phyloP scores from a whole-genome alignment of 176 grass and related monocot species.

The Ensete glaucum region DNA sequence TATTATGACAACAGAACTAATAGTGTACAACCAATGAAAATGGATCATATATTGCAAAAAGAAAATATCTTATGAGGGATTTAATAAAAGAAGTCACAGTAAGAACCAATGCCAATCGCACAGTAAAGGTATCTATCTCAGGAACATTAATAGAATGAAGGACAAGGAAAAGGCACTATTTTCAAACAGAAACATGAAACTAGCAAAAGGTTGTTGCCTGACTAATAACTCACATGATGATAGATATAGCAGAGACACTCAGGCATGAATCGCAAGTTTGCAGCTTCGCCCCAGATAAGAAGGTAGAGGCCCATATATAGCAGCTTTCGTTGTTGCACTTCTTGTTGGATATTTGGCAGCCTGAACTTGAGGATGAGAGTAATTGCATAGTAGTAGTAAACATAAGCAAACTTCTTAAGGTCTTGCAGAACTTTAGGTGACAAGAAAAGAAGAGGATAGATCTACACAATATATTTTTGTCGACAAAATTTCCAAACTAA shows the following conservation, averaged over 20 bases:
- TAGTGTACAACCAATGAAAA: too few species aligned
- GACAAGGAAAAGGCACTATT: background rate
- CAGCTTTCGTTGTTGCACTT: slow-evolving; percentile 85
- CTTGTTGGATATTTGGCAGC: slow-evolving; percentile 89
- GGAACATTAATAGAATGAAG: background rate
- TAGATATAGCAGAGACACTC: slow-evolving; percentile 99
- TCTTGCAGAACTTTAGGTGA: background rate
- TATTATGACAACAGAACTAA: too few species aligned
- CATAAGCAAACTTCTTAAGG: slow-evolving; percentile 1
- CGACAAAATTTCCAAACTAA: slow-evolving; percentile 12
- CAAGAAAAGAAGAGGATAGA: background rate
- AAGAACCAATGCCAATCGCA: too few species aligned
- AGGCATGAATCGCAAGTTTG: slow-evolving; percentile 97
- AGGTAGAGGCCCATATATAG: slow-evolving; percentile 95
- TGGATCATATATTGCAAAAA: too few species aligned
- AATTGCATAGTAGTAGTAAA: background rate
- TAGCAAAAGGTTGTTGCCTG: background rate
- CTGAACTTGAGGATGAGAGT: slow-evolving; percentile 23
- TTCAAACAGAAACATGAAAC: background rate
- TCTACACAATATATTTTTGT: background rate
- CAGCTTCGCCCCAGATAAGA: slow-evolving; percentile 99
- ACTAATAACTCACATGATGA: slow-evolving; percentile 68
- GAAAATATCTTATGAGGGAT: too few species aligned
- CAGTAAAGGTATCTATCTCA: too few species aligned
- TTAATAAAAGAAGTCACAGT: too few species aligned